These are phyloP conservation scores for Ramaria rubella DNA, from an alignment of 768 basidiomycete species.

Conservation along the genomic window DNA sequence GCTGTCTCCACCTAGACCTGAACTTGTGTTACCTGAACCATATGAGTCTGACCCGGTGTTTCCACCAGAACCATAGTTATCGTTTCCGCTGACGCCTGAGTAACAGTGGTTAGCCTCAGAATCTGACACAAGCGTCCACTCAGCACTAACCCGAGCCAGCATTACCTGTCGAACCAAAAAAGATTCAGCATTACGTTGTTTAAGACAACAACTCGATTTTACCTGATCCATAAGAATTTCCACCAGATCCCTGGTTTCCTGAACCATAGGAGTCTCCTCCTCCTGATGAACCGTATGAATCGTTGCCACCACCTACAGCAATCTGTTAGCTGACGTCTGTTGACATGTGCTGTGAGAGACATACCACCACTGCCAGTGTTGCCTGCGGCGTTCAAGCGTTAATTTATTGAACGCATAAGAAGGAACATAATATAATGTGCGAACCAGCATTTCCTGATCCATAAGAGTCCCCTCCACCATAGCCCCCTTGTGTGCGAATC, in stretches of 20 bases:
- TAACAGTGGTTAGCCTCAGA: too few relatives aligned
- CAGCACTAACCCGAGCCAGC: too few relatives aligned
- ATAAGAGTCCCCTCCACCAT: neutral
- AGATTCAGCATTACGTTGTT: too few relatives aligned
- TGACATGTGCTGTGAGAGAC: neutral
- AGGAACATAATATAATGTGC: too few relatives aligned
- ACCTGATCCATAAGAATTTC: too few relatives aligned
- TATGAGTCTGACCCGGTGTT: neutral
- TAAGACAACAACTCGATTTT: neutral
- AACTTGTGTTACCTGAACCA: neutral
- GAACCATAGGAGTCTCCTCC: slow-evolving; percentile 1
- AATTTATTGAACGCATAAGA: neutral
- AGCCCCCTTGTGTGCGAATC: too few relatives aligned
- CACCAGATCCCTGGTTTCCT: too few relatives aligned
- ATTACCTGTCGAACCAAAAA: too few relatives aligned
- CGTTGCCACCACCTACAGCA: neutral
- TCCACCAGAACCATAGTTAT: slow-evolving; percentile 1
- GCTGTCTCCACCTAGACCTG: neutral
- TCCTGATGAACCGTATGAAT: neutral
- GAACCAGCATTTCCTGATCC: too few relatives aligned
- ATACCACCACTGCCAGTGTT: neutral
- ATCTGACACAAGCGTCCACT: too few relatives aligned
- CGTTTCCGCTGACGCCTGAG: too few relatives aligned
- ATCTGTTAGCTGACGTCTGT: neutral
- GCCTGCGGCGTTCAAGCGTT: too few relatives aligned